These are phyloP conservation scores for Albophoma yamanashiensis DNA, from an alignment of 2,329 filamentous ascomycete species.

Conservation along the genomic window DNA sequence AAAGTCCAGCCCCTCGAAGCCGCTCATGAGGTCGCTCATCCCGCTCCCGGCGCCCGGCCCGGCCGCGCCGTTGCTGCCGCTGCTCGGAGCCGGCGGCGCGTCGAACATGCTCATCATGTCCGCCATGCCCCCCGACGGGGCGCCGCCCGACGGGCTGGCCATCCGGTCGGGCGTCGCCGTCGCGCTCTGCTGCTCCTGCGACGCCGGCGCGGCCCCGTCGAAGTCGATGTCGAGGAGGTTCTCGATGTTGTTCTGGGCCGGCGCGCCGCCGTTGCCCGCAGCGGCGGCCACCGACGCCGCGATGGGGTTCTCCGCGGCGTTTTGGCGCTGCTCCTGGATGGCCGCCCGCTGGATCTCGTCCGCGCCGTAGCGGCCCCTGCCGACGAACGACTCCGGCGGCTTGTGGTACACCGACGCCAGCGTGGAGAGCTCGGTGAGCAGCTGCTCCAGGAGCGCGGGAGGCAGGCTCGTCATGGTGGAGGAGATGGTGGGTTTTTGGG, in stretches of 20 bases:
- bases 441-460: constrained; percentile 70
- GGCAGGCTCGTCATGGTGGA: constrained; percentile 90
- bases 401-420: constrained; percentile 98
- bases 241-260: constrained; percentile 69
- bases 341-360: constrained; percentile 91
- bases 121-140: constrained; percentile 38
- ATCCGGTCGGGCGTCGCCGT: constrained; percentile 58
- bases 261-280: constrained; percentile 46
- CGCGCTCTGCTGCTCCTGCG: constrained; percentile 48
- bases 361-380: constrained; percentile 85
- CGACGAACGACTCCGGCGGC: constrained; percentile 94
- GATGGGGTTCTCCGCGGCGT: constrained; percentile 87
- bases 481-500: constrained; percentile 86
- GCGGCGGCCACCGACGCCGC: constrained; percentile 71
- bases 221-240: constrained; percentile 96
- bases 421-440: constrained; percentile 87
- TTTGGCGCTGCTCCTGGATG: constrained; percentile 90
- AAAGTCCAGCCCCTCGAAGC: constrained; percentile 74
- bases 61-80: constrained; percentile 20
- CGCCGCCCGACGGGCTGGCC: constrained; percentile 45
- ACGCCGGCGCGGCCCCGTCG: constrained; percentile 87
- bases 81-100: constrained; percentile 44
- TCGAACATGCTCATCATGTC: constrained; percentile 64
- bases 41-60: constrained; percentile 37
- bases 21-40: constrained; percentile 82